Conservation (phyloP, 2,329 filamentous ascomycete genomes). For the Graphium sp. region DNA sequence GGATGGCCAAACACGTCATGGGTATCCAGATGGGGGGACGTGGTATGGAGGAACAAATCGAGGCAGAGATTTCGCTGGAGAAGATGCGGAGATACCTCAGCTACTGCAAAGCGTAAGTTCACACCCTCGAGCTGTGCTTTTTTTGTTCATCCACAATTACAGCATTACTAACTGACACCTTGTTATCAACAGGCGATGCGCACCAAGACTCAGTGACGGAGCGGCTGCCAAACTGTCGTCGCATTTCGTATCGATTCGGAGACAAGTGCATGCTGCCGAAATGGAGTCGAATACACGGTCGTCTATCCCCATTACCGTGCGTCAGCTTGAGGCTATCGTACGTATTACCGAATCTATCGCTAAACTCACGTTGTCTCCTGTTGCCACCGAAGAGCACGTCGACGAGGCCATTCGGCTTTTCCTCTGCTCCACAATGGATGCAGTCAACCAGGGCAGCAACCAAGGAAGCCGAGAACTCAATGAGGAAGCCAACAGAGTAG, state of each 20-base stretch:
- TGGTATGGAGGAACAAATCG: conserved; percentile 63
- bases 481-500: conserved; percentile 73
- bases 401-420: conserved; percentile 96
- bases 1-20: conserved; percentile 94
- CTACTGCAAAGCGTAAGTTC: conserved; percentile 79
- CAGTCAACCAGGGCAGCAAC: conserved; percentile 76
- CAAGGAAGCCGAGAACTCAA: conserved; percentile 77
- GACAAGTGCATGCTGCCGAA: conserved; percentile 84
- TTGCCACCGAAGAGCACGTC: conserved; percentile 82
- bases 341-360: conserved; percentile 93
- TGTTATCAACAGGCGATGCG: conserved; percentile 52
- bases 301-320: conserved; percentile 92
- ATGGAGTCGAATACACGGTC: conserved; percentile 78
- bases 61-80: conserved; percentile 82
- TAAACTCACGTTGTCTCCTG: conserved; percentile 70
- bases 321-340: conserved; percentile 91
- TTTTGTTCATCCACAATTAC: neutral
- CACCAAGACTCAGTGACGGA: conserved; percentile 75
- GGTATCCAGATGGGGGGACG: conserved; percentile 87
- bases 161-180: conserved; percentile 12
- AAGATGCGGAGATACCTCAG: conserved; percentile 97
- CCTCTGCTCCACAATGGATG: conserved; percentile 94
- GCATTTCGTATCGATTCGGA: conserved; percentile 90
- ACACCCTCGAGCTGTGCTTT: no score
- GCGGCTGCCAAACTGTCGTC: conserved; percentile 92